Conservation (phyloP, 1,284 basidiomycete species). For the Tilletiopsis washingtonensis region DNA sequence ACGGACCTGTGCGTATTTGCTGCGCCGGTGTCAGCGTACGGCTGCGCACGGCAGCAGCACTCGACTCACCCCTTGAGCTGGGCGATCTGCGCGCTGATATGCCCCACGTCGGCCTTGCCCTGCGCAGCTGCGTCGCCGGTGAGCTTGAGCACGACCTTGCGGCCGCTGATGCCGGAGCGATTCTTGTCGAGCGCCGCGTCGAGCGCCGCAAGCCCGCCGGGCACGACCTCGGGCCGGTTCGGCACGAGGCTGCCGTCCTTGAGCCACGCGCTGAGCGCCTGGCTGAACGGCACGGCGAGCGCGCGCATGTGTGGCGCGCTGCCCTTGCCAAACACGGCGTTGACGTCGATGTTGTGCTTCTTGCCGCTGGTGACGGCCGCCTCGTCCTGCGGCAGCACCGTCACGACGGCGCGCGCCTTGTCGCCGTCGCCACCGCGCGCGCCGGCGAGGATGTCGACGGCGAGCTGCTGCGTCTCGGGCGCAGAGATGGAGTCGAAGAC, state of each 20-base stretch:
- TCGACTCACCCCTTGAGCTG: too few relatives aligned
- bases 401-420: neutral
- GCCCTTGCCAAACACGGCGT: constrained; percentile 13
- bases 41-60: too few relatives aligned
- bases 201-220: constrained; percentile 17
- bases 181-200: constrained; percentile 23
- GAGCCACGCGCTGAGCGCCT: constrained; percentile 22
- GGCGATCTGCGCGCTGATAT: too few relatives aligned
- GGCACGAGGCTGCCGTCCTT: constrained; percentile 14
- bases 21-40: too few relatives aligned
- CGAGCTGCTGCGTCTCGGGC: constrained; percentile 15
- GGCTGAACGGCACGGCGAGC: constrained; percentile 15
- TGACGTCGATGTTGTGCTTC: constrained; percentile 4
- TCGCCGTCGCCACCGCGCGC: too few relatives aligned
- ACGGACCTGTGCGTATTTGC: too few relatives aligned
- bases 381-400: neutral
- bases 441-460: constrained; percentile 21
- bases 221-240: constrained; percentile 20
- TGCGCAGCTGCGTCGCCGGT: too few relatives aligned
- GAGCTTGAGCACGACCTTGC: constrained; percentile 33
- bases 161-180: constrained; percentile 25
- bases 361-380: neutral
- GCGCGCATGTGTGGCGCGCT: constrained; percentile 10
- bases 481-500: constrained; percentile 28
- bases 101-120: too few relatives aligned